Conservation (phyloP, 768 basidiomycete genomes). For the Collybia sordida region DNA sequence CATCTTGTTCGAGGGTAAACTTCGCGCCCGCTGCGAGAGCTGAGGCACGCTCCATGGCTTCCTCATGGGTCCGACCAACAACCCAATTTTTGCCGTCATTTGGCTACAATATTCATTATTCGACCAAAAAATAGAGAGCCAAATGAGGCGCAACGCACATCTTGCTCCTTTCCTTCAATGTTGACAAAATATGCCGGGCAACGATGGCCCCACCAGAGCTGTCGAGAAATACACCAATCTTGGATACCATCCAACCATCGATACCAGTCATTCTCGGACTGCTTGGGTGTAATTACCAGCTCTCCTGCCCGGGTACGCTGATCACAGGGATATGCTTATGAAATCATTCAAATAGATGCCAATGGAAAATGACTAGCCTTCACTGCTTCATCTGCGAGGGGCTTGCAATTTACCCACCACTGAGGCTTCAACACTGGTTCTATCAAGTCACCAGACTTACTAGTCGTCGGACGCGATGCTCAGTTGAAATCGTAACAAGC, state of each 20-base stretch:
- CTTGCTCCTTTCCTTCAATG: conserved; percentile 72
- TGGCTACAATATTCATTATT: conserved; percentile 31
- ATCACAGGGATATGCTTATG: not conserved
- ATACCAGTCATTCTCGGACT: conserved; percentile 93
- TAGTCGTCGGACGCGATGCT: conserved; percentile 25
- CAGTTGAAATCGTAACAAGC: not conserved
- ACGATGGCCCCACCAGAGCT: conserved; percentile 99
- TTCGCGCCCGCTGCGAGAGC: conserved; percentile 61
- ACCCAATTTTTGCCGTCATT: conserved; percentile 87
- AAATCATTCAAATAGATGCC: conserved; percentile 1
- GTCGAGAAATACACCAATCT: conserved; percentile 99
- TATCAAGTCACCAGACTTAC: conserved; percentile 95
- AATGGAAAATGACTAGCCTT: conserved; percentile 45
- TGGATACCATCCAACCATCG: conserved; percentile 94
- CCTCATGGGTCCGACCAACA: conserved; percentile 74
- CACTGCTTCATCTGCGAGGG: conserved; percentile 86
- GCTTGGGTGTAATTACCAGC: conserved; percentile 76
- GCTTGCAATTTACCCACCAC: conserved; percentile 97
- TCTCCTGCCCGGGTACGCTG: conserved; percentile 91
- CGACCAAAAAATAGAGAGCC: not conserved
- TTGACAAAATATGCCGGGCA: conserved; percentile 92
- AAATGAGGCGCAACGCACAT: conserved; percentile 43
- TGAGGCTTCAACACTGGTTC: conserved; percentile 96
- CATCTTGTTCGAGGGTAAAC: conserved; percentile 88
- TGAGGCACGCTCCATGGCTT: conserved; percentile 77